phyloP scores from a whole-genome alignment of 805 yeast species.

The Candida maris region DNA sequence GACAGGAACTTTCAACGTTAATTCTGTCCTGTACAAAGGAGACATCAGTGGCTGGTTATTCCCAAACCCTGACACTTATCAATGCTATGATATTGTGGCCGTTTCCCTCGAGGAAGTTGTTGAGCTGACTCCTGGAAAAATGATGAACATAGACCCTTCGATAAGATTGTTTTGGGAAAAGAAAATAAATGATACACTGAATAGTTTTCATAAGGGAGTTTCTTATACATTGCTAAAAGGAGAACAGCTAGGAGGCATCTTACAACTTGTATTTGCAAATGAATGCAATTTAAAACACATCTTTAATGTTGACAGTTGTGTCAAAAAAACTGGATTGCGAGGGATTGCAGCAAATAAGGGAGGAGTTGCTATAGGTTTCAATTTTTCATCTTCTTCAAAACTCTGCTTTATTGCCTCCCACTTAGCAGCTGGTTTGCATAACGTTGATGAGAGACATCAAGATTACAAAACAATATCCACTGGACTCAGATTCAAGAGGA shows the following conservation, averaged over 20 bases:
- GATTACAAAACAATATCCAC: conserved; percentile 78
- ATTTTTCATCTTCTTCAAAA: conserved; percentile 50
- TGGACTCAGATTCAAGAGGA: conserved; percentile 61
- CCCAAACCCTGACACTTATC: conserved; percentile 35
- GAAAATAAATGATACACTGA: conserved; percentile 47
- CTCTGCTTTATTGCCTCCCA: conserved; percentile 83
- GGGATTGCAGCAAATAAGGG: conserved; percentile 75
- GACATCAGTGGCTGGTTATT: conserved; percentile 43
- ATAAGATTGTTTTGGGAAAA: conserved; percentile 64
- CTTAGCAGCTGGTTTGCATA: conserved; percentile 87
- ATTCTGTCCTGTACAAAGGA: conserved; percentile 44
- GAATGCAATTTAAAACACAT: conserved; percentile 49
- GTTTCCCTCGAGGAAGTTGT: conserved; percentile 89
- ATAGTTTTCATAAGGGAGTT: conserved; percentile 31
- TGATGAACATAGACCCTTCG: conserved; percentile 70
- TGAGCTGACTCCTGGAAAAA: conserved; percentile 78
- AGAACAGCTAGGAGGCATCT: conserved; percentile 84
- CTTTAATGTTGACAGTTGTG: conserved; percentile 61
- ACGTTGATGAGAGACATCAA: conserved; percentile 77
- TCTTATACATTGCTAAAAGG: conserved; percentile 54
- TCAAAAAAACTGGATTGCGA: conserved; percentile 89
- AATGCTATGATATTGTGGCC: conserved; percentile 64
- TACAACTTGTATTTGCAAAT: conserved; percentile 64
- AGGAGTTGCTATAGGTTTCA: conserved; percentile 54
- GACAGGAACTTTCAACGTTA: conserved; percentile 53